Percentiles rank a stretch among this genome's conserved stretches.
These are phyloP conservation scores for Gossypium davidsonii DNA, from an alignment of 441 rosid genomes.

Conservation along the genomic window DNA sequence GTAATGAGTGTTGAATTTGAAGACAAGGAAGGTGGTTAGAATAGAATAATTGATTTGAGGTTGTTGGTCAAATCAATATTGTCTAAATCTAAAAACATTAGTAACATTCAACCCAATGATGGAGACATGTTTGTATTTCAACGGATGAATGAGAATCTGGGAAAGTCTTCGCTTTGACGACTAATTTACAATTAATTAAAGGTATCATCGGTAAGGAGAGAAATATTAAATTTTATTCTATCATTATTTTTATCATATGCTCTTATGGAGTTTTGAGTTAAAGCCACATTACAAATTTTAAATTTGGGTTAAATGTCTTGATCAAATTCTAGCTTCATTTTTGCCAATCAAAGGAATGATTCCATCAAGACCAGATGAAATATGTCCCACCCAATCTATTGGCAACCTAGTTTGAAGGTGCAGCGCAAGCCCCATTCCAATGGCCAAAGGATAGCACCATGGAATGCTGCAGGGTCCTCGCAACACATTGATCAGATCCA, in stretches of 20 bases:
- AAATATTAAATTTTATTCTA: neutral
- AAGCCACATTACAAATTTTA: too few relatives aligned
- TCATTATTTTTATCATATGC: neutral
- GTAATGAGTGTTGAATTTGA: neutral
- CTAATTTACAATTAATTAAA: neutral
- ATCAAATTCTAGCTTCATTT: too few relatives aligned
- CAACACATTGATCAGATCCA: too few relatives aligned
- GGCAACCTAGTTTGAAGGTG: too few relatives aligned
- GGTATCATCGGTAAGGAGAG: neutral
- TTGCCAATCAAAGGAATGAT: too few relatives aligned
- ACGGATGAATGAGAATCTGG: neutral
- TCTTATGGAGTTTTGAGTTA: too few relatives aligned
- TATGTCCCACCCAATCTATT: too few relatives aligned
- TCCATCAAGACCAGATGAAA: too few relatives aligned
- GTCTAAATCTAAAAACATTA: neutral
- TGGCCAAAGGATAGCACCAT: too few relatives aligned
- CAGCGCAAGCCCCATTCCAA: too few relatives aligned
- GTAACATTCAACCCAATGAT: neutral
- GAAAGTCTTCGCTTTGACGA: neutral
- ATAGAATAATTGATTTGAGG: neutral
- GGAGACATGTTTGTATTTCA: conserved; percentile 2
- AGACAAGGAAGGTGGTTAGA: neutral
- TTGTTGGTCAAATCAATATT: neutral
- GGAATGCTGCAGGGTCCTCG: too few relatives aligned
- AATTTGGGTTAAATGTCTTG: too few relatives aligned